Evolutionary conservation across 2,329 filamentous ascomycete species (phyloP).

Genomic region (Exserohilum rostratum): DNA sequence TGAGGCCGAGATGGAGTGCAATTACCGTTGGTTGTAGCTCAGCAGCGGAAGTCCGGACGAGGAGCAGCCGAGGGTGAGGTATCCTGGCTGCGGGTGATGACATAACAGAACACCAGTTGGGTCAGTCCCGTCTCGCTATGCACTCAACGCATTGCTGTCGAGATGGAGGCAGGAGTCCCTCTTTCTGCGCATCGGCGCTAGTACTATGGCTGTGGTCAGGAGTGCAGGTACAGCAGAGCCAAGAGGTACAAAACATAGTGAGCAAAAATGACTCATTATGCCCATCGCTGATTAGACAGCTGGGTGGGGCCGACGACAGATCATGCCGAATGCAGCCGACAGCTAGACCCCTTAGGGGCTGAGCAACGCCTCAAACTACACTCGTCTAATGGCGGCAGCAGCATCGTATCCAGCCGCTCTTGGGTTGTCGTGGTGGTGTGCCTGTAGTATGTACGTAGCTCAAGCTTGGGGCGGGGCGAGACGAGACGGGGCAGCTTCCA

Average conservation of each 20-base stretch:
- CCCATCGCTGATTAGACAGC: slow-evolving; percentile 9
- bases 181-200: background rate
- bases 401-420: background rate
- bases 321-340: background rate
- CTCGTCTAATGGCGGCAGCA: background rate
- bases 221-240: slow-evolving; percentile 1
- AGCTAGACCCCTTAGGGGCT: background rate
- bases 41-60: background rate
- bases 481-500: background rate
- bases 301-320: background rate
- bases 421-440: background rate
- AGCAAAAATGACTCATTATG: slow-evolving; percentile 26
- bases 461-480: too few species aligned
- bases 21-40: background rate
- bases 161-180: background rate
- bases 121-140: background rate
- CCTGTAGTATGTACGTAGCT: too few species aligned
- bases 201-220: background rate
- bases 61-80: background rate
- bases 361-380: background rate
- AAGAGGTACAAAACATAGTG: slow-evolving; percentile 10
- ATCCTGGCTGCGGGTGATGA: background rate
- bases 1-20: background rate
- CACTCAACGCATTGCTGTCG: background rate
- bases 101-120: background rate